These are phyloP conservation scores for Anethum foeniculum DNA, from an alignment of 140 eudicot genomes.

Conservation along the genomic window DNA sequence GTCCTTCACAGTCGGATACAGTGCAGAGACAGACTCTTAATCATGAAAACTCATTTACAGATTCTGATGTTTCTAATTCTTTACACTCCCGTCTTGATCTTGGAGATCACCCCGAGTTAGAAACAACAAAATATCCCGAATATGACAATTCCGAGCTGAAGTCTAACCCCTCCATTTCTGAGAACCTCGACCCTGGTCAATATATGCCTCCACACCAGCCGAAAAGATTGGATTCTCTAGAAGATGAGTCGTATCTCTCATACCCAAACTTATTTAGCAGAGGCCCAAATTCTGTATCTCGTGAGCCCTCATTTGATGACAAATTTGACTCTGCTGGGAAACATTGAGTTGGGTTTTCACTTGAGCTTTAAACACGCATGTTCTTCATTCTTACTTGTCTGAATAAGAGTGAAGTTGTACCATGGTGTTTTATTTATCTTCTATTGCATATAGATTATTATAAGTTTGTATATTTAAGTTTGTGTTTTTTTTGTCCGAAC, in stretches of 20 bases:
- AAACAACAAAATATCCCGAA: conserved; percentile 20
- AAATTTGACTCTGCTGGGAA: conserved; percentile 22
- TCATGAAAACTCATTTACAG: conserved; percentile 15
- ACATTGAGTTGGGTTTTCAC: conserved; percentile 20
- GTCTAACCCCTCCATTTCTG: conserved; percentile 8
- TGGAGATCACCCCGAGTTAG: conserved; percentile 4
- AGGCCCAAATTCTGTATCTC: conserved; percentile 32
- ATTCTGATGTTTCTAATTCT: conserved; percentile 21
- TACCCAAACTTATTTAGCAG: conserved; percentile 71
- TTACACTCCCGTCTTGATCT: conserved; percentile 16
- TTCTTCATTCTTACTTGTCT: background rate
- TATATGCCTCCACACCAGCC: conserved; percentile 35
- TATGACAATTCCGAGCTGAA: conserved; percentile 13
- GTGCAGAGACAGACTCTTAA: conserved; percentile 22
- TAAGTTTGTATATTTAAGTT: background rate
- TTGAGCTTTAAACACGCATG: background rate
- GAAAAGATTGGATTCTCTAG: conserved; percentile 69
- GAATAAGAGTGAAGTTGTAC: background rate
- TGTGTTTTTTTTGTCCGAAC: background rate
- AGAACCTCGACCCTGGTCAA: conserved; percentile 10
- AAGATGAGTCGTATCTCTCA: conserved; percentile 59
- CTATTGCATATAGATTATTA: background rate
- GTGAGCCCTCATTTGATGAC: conserved; percentile 41
- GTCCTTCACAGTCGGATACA: background rate
- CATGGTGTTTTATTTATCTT: background rate